These are phyloP conservation scores for Coniochaeta pulveracea DNA, from an alignment of 2,329 filamentous ascomycete species.

Conservation along the genomic window DNA sequence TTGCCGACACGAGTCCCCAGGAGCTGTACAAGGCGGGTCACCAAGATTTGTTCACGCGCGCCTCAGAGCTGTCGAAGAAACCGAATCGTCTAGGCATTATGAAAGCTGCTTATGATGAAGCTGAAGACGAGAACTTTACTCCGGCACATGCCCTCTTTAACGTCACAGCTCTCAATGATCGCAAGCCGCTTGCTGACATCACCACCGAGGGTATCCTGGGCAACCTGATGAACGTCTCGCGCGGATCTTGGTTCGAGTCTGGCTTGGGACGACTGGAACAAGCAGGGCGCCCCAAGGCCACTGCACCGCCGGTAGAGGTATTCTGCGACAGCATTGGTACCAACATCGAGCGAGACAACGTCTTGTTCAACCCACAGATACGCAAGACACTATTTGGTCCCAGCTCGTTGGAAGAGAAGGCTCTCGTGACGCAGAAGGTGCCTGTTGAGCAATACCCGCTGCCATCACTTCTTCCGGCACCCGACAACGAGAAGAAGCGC, in stretches of 20 bases:
- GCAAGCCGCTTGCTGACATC: constrained; percentile 55
- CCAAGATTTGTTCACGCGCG: constrained; percentile 62
- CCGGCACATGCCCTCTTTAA: constrained; percentile 73
- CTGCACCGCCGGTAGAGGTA: constrained; percentile 78
- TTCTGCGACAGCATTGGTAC: constrained; percentile 58
- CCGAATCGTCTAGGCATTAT: constrained; percentile 53
- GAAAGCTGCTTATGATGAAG: constrained; percentile 59
- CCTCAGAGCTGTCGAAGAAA: constrained; percentile 45
- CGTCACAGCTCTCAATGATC: constrained; percentile 60
- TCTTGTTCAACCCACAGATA: constrained; percentile 68
- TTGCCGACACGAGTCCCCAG: constrained; percentile 63
- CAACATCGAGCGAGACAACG: constrained; percentile 55
- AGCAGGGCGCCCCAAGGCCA: constrained; percentile 64
- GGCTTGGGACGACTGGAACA: constrained; percentile 73
- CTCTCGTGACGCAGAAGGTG: constrained; percentile 62
- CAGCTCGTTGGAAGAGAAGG: constrained; percentile 53
- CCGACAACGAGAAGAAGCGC: constrained; percentile 68
- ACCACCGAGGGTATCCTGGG: constrained; percentile 62
- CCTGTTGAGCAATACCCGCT: constrained; percentile 54
- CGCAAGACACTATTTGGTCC: constrained; percentile 66
- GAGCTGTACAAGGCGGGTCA: constrained; percentile 64
- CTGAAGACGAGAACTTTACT: constrained; percentile 47
- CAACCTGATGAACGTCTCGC: constrained; percentile 70
- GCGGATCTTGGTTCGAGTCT: constrained; percentile 50
- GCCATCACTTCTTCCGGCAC: constrained; percentile 58